Evolutionary conservation across 805 yeast genomes (phyloP).

Genomic region (Ogataea chonburiensis): DNA sequence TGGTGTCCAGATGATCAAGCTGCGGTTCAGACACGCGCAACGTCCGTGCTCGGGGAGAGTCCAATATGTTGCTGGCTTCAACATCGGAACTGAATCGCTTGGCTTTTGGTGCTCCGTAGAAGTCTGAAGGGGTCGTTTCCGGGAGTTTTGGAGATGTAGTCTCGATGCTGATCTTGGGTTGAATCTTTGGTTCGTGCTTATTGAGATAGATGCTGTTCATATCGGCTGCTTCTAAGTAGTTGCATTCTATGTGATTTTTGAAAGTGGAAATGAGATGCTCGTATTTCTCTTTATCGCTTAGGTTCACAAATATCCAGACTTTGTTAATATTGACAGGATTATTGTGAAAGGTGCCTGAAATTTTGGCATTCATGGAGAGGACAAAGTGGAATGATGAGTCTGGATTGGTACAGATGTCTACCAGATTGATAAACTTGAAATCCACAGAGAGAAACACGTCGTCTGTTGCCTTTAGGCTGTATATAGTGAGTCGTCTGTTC

Average conservation of each 20-base stretch:
- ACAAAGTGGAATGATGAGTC: slow-evolving; percentile 11
- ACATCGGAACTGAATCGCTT: slow-evolving; percentile 11
- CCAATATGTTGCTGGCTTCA: slow-evolving; percentile 11
- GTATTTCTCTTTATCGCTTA: slow-evolving; percentile 7
- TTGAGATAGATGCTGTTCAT: slow-evolving; percentile 13
- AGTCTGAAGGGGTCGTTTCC: slow-evolving; percentile 11
- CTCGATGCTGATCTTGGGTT: background rate
- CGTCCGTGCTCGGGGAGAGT: slow-evolving; percentile 10
- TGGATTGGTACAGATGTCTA: slow-evolving; percentile 16
- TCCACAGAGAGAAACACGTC: slow-evolving; percentile 10
- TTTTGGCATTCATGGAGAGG: slow-evolving; percentile 4
- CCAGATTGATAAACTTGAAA: slow-evolving; percentile 6
- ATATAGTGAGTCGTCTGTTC: slow-evolving; percentile 5
- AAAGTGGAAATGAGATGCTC: slow-evolving; percentile 6
- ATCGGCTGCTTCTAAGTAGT: slow-evolving; percentile 11
- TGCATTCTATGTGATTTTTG: slow-evolving; percentile 6
- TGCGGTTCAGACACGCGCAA: background rate
- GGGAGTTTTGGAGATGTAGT: background rate
- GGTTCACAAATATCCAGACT: slow-evolving; percentile 14
- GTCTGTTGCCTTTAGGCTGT: slow-evolving; percentile 6
- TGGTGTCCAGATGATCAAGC: slow-evolving; percentile 35
- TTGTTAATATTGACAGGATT: slow-evolving; percentile 5
- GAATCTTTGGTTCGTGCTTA: slow-evolving; percentile 2
- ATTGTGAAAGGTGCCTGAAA: slow-evolving; percentile 9
- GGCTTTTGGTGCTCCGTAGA: slow-evolving; percentile 12